A percentile compares a stretch with the other conserved stretches of the same genome.
These are phyloP conservation scores for Colletotrichum sidae DNA, from an alignment of 2,329 filamentous ascomycete genomes.

Conservation along the genomic window DNA sequence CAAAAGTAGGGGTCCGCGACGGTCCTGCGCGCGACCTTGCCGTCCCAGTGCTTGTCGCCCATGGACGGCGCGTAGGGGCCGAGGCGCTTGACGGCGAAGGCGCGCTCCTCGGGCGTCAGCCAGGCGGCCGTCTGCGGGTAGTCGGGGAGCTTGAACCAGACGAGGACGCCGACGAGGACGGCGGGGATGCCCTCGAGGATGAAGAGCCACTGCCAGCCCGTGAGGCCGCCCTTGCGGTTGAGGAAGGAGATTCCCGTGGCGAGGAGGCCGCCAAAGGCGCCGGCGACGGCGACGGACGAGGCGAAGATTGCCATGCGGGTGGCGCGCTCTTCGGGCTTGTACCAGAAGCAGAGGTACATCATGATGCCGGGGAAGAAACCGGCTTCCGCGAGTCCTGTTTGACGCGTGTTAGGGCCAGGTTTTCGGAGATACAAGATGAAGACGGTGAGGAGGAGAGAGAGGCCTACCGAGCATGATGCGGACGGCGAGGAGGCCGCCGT, in stretches of 20 bases:
- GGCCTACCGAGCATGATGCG: slow-evolving; percentile 59
- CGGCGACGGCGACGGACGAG: slow-evolving; percentile 66
- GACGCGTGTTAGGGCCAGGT: no score
- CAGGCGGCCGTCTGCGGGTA: slow-evolving; percentile 49
- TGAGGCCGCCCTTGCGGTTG: slow-evolving; percentile 57
- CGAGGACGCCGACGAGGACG: slow-evolving; percentile 45
- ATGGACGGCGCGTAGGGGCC: slow-evolving; percentile 48
- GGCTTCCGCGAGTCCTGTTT: slow-evolving; percentile 54
- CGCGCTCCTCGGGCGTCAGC: slow-evolving; percentile 48
- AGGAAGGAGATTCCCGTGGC: slow-evolving; percentile 63
- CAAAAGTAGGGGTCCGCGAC: slow-evolving; percentile 49
- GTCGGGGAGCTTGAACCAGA: slow-evolving; percentile 48
- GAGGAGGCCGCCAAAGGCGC: slow-evolving; percentile 71
- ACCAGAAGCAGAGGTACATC: slow-evolving; percentile 73
- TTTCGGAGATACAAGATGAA: no score
- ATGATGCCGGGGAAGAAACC: slow-evolving; percentile 66
- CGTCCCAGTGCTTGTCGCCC: slow-evolving; percentile 49
- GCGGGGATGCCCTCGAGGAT: slow-evolving; percentile 59
- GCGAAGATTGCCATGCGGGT: slow-evolving; percentile 71
- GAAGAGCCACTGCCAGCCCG: slow-evolving; percentile 74
- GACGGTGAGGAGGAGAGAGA: no score
- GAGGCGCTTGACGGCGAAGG: slow-evolving; percentile 49
- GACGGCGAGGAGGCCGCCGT: slow-evolving; percentile 58
- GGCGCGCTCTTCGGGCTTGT: slow-evolving; percentile 68
- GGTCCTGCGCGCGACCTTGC: slow-evolving; percentile 46